A percentile compares a stretch with the other conserved stretches of the same genome.
Evolutionary conservation across 257 asterid species (phyloP).

Genomic region (Solanum chmielewskii): DNA sequence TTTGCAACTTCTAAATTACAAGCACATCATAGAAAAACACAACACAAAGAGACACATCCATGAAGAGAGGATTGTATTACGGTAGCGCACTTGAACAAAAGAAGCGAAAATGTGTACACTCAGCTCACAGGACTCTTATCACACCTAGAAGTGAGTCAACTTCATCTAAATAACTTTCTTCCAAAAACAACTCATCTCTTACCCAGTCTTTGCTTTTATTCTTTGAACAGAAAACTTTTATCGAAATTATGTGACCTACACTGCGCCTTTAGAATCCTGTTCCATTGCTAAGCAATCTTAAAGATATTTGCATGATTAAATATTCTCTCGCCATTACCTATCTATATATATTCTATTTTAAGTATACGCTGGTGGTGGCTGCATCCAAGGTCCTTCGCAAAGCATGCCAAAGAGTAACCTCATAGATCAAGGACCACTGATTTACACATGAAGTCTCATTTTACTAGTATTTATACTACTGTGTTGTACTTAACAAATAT

Average conservation of each 20-base stretch:
- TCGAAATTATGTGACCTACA: not conserved
- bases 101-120: not conserved
- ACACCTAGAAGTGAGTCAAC: not conserved
- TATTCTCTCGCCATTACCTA: not conserved
- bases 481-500: not conserved
- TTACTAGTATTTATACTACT: not conserved
- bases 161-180: not conserved
- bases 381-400: not conserved
- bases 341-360: not conserved
- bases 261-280: not conserved
- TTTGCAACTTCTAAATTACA: not conserved
- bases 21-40: not conserved
- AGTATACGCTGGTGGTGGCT: not conserved
- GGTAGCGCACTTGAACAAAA: not conserved
- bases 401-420: not conserved
- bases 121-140: not conserved
- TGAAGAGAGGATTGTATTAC: not conserved
- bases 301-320: not conserved
- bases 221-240: not conserved
- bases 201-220: not conserved
- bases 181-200: not conserved
- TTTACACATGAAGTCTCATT: not conserved
- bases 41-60: not conserved
- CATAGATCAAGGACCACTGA: not conserved
- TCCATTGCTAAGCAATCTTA: not conserved